Evolutionary conservation across 495 filamentous ascomycete species (phyloP).

Genomic region (Aspergillus carlsbadensis): DNA sequence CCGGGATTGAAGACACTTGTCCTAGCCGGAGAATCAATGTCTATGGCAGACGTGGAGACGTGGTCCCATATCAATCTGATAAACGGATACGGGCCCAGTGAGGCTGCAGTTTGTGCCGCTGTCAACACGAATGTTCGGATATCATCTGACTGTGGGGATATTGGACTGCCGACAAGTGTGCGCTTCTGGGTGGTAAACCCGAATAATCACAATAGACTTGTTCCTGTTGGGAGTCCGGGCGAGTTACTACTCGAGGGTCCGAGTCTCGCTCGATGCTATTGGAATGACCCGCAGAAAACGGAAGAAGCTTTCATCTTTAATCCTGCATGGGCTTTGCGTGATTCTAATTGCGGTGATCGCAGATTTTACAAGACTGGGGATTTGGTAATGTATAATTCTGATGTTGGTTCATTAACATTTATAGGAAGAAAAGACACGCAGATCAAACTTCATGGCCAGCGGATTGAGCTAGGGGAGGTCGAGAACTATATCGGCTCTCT

Average conservation of each 20-base stretch:
- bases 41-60: constrained; percentile 44
- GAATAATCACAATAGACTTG: constrained; percentile 42
- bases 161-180: constrained; percentile 44
- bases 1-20: constrained; percentile 46
- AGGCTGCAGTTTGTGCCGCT: constrained; percentile 39
- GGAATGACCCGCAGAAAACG: constrained; percentile 42
- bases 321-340: constrained; percentile 35
- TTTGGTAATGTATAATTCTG: constrained; percentile 59
- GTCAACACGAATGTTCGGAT: constrained; percentile 37
- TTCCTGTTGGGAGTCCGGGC: constrained; percentile 49
- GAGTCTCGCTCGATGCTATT: constrained; percentile 47
- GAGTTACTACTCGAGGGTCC: constrained; percentile 53
- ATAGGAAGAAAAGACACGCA: constrained; percentile 65
- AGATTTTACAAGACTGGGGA: constrained; percentile 70
- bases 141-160: constrained; percentile 40
- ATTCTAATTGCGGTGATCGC: constrained; percentile 26
- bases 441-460: constrained; percentile 66
- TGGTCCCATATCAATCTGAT: constrained; percentile 56
- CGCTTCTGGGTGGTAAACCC: constrained; percentile 47
- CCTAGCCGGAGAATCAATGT: constrained; percentile 57
- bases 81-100: constrained; percentile 62
- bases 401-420: constrained; percentile 55
- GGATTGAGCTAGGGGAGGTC: constrained; percentile 66
- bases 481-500: constrained; percentile 50
- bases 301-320: constrained; percentile 45